Conservation (phyloP, 2,329 filamentous ascomycete genomes). For the Meredithiella fracta region DNA sequence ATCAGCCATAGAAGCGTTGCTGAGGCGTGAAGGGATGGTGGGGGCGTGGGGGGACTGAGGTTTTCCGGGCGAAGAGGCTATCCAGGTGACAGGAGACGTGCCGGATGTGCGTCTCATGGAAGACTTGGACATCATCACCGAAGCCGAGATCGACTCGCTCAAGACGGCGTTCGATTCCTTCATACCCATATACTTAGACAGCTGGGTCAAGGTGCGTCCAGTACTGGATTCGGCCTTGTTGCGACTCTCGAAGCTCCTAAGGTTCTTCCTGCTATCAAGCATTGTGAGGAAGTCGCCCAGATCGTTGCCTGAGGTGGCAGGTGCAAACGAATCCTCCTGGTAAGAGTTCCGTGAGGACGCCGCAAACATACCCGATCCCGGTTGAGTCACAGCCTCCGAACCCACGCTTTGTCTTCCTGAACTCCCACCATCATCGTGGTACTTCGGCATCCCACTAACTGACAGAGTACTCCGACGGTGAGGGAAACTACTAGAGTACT, state of each 20-base stretch:
- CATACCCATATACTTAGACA: slow-evolving; percentile 78
- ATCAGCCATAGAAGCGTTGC: slow-evolving; percentile 60
- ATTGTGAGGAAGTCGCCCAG: slow-evolving; percentile 87
- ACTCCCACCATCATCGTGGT: slow-evolving; percentile 52
- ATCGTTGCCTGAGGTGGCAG: slow-evolving; percentile 27
- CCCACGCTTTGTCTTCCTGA: slow-evolving; percentile 66
- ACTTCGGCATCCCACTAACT: slow-evolving; percentile 45
- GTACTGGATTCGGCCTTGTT: slow-evolving; percentile 49
- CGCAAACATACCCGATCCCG: slow-evolving; percentile 64
- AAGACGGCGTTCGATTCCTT: slow-evolving; percentile 74
- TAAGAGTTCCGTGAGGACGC: slow-evolving; percentile 52
- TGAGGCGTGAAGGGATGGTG: slow-evolving; percentile 82
- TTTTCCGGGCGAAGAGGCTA: slow-evolving; percentile 68
- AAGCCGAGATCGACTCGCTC: slow-evolving; percentile 86
- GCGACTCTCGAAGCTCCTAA: slow-evolving; percentile 57
- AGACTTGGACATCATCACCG: slow-evolving; percentile 67
- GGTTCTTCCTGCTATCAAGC: slow-evolving; percentile 74
- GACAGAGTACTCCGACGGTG: slow-evolving; percentile 67
- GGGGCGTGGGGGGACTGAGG: slow-evolving; percentile 84
- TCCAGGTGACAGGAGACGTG: slow-evolving; percentile 57
- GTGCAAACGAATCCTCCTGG: slow-evolving; percentile 52
- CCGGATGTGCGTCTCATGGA: slow-evolving; percentile 24
- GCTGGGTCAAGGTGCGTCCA: slow-evolving; percentile 59
- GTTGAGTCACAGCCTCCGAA: slow-evolving; percentile 47
- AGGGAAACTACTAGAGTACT: slow-evolving; percentile 88